phyloP scores from a whole-genome alignment of 768 basidiomycete genomes.

The Trametes cinnabarina region DNA sequence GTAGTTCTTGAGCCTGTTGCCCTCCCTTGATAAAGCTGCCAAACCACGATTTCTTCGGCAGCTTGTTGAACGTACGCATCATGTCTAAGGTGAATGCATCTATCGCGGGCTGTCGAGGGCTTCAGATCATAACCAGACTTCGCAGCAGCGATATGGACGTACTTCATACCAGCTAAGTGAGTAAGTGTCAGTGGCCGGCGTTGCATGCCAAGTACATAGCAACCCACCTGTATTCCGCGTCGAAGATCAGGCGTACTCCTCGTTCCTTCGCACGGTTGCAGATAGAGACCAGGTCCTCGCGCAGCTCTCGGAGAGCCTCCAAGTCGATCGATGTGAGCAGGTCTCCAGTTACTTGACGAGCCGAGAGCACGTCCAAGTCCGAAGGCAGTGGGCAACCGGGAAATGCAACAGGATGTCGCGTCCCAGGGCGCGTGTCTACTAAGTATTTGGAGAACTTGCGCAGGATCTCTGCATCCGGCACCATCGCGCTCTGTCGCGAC shows the following conservation, averaged over 20 bases:
- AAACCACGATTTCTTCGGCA: constrained; percentile 22
- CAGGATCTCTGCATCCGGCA: constrained; percentile 61
- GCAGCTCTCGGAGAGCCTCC: constrained; percentile 55
- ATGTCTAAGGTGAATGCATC: constrained; percentile 76
- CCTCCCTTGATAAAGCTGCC: background rate
- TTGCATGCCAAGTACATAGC: background rate
- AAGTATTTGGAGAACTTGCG: constrained; percentile 62
- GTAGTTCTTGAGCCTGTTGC: constrained; percentile 29
- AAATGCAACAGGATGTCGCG: constrained; percentile 47
- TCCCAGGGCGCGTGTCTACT: constrained; percentile 38
- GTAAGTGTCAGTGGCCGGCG: background rate
- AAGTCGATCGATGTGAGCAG: constrained; percentile 56
- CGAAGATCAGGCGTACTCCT: constrained; percentile 71
- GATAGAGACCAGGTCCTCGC: constrained; percentile 60
- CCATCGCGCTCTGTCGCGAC: constrained; percentile 56
- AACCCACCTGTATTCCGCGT: constrained; percentile 76
- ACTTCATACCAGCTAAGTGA: constrained; percentile 40
- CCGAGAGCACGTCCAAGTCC: constrained; percentile 55
- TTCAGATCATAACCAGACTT: background rate
- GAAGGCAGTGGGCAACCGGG: constrained; percentile 63
- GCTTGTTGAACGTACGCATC: constrained; percentile 72
- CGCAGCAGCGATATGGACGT: background rate
- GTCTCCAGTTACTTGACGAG: constrained; percentile 16
- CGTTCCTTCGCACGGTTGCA: constrained; percentile 59
- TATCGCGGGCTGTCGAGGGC: constrained; percentile 59